Evolutionary conservation across 164 flowering plant genomes (phyloP).

Genomic region (Nymphaea thermarum): DNA sequence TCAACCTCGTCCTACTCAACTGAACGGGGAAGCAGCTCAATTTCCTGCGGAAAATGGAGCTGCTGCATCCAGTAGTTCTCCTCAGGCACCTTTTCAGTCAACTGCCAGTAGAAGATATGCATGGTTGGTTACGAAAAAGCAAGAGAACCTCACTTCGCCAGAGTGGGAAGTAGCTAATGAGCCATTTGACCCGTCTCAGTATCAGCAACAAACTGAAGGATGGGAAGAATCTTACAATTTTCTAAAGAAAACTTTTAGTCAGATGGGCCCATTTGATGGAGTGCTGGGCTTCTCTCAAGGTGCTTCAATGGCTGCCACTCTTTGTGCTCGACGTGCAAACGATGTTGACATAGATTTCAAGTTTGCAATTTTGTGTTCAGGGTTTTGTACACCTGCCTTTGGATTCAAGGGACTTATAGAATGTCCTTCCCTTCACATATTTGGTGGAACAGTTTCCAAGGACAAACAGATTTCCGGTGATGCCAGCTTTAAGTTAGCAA

Average conservation of each 20-base stretch:
- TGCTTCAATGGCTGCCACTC: slow-evolving; percentile 74
- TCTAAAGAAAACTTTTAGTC: slow-evolving; percentile 33
- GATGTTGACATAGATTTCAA: slow-evolving; percentile 30
- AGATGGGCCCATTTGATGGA: slow-evolving; percentile 84
- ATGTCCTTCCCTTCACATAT: slow-evolving; percentile 87
- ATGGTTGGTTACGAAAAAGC: slow-evolving; percentile 57
- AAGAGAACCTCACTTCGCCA: neutral
- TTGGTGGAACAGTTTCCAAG: slow-evolving; percentile 45
- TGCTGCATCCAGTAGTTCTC: slow-evolving; percentile 2
- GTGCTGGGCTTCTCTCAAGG: slow-evolving; percentile 96
- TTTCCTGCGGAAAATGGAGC: too few relatives aligned
- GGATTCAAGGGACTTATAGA: slow-evolving; percentile 26
- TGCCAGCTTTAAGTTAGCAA: slow-evolving; percentile 50
- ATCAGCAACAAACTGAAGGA: slow-evolving; percentile 67
- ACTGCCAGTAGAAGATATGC: slow-evolving; percentile 64
- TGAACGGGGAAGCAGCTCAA: too few relatives aligned
- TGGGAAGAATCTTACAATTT: slow-evolving; percentile 45
- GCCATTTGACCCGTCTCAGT: slow-evolving; percentile 76
- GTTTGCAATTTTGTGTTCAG: slow-evolving; percentile 83
- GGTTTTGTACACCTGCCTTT: slow-evolving; percentile 34
- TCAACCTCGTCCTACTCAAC: slow-evolving; percentile 17
- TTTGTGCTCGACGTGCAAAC: slow-evolving; percentile 28
- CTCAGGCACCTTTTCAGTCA: slow-evolving; percentile 25
- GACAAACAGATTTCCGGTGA: slow-evolving; percentile 66
- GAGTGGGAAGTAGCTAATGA: slow-evolving; percentile 46